These are phyloP conservation scores for Rhodotorula babjevae DNA, from an alignment of 768 basidiomycete genomes.

Conservation along the genomic window DNA sequence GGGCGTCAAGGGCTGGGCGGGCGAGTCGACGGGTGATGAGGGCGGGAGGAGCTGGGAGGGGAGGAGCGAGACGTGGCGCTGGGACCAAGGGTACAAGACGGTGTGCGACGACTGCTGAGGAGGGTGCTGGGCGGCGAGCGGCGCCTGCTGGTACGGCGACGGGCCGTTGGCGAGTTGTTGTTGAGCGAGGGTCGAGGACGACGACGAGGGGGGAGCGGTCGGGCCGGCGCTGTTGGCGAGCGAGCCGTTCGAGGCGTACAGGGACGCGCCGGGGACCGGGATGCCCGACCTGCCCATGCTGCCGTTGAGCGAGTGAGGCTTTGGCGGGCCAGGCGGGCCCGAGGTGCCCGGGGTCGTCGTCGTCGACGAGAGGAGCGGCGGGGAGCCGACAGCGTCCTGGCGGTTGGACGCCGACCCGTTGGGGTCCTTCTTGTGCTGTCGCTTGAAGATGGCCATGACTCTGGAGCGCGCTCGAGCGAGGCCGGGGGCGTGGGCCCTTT, in stretches of 20 bases:
- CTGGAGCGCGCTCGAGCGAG: too few relatives aligned
- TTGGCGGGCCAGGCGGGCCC: not conserved
- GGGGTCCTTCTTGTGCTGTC: slow-evolving; percentile 31
- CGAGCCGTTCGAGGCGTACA: not conserved
- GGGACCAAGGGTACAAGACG: slow-evolving; percentile 70
- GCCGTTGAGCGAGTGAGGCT: not conserved
- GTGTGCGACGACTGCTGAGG: slow-evolving; percentile 7
- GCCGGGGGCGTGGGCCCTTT: too few relatives aligned
- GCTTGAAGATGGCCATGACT: slow-evolving; percentile 41
- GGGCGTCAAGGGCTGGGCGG: slow-evolving; percentile 1
- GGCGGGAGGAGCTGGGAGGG: slow-evolving; percentile 53
- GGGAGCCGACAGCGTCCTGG: slow-evolving; percentile 1
- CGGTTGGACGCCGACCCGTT: not conserved
- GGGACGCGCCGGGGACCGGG: not conserved
- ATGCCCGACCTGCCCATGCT: slow-evolving; percentile 2
- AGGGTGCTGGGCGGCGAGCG: not conserved
- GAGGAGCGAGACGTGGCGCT: slow-evolving; percentile 64
- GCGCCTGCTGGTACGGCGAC: not conserved
- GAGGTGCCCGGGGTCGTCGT: not conserved
- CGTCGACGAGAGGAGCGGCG: not conserved
- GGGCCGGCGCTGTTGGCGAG: not conserved
- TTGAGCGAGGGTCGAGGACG: too few relatives aligned
- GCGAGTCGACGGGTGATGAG: slow-evolving; percentile 85
- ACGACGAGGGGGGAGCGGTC: too few relatives aligned
- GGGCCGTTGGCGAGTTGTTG: too few relatives aligned